Evolutionary conservation across 1,139 yeast genomes (phyloP).

Genomic region (Suhomyces yuchorum): DNA sequence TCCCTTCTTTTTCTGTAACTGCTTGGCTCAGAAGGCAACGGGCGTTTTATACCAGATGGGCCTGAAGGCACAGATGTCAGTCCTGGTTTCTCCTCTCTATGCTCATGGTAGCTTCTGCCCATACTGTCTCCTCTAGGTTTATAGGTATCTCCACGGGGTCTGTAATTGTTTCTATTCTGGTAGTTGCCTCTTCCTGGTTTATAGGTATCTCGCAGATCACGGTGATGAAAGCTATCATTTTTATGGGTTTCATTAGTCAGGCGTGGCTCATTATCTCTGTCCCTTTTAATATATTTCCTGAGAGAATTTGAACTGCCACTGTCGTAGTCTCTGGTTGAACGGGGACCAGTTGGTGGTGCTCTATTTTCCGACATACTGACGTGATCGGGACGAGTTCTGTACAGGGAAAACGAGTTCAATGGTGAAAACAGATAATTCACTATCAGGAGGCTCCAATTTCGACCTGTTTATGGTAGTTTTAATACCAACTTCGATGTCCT

Average conservation of each 20-base stretch:
- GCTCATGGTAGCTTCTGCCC: constrained; percentile 9
- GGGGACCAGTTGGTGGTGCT: constrained; percentile 45
- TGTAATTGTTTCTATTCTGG: constrained; percentile 15
- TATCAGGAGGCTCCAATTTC: background rate
- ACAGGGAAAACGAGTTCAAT: background rate
- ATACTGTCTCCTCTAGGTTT: constrained; percentile 12
- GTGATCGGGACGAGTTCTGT: background rate
- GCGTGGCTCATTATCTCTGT: constrained; percentile 5
- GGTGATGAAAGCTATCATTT: constrained; percentile 3
- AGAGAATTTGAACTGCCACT: constrained; percentile 9
- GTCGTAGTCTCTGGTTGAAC: constrained; percentile 27
- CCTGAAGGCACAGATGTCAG: constrained; percentile 1
- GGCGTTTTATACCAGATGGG: constrained; percentile 19
- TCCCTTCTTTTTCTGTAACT: constrained; percentile 22
- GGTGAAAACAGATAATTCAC: background rate
- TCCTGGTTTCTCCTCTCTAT: constrained; percentile 6
- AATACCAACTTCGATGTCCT: background rate
- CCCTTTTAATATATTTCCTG: background rate
- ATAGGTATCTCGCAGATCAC: constrained; percentile 12
- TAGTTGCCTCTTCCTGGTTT: constrained; percentile 15
- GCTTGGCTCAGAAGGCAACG: constrained; percentile 24
- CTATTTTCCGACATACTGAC: constrained; percentile 44
- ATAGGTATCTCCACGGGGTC: constrained; percentile 18
- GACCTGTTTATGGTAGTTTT: background rate
- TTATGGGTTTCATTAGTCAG: constrained; percentile 6